These are phyloP conservation scores for Gymnopilus dilepis DNA, from an alignment of 768 basidiomycete species.

Conservation along the genomic window DNA sequence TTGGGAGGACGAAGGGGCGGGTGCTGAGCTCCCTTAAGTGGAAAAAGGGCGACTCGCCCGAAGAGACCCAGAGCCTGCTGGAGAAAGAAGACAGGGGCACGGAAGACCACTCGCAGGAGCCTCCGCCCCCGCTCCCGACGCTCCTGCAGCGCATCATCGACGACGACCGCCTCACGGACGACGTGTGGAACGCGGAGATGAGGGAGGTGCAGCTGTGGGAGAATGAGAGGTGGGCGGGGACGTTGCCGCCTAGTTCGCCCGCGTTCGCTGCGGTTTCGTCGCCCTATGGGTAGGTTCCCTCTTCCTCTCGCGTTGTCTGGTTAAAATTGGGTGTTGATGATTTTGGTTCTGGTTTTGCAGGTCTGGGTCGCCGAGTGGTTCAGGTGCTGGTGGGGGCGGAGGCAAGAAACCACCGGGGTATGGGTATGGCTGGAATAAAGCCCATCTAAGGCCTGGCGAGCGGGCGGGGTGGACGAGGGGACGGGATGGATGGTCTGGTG, in stretches of 20 bases:
- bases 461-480: slow-evolving; percentile 73
- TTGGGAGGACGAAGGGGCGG: background rate
- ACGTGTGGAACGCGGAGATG: slow-evolving; percentile 67
- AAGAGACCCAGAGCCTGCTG: background rate
- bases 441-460: slow-evolving; percentile 49
- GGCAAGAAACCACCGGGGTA: slow-evolving; percentile 15
- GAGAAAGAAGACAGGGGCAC: slow-evolving; percentile 5
- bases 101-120: background rate
- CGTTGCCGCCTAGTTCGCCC: background rate
- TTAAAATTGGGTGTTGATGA: background rate
- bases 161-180: slow-evolving; percentile 68
- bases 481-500: slow-evolving; percentile 72
- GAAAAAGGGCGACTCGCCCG: background rate
- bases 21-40: background rate
- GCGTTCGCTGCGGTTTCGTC: background rate
- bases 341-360: too few species aligned
- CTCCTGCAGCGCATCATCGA: slow-evolving; percentile 53
- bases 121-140: slow-evolving; percentile 25
- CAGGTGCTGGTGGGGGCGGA: background rate
- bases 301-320: background rate
- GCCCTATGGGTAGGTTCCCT: too few species aligned
- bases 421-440: slow-evolving; percentile 49
- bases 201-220: slow-evolving; percentile 79
- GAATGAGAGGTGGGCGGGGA: slow-evolving; percentile 68
- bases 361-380: background rate